Evolutionary conservation across 768 basidiomycete species (phyloP).

Genomic region (Hygrocybe punicea): DNA sequence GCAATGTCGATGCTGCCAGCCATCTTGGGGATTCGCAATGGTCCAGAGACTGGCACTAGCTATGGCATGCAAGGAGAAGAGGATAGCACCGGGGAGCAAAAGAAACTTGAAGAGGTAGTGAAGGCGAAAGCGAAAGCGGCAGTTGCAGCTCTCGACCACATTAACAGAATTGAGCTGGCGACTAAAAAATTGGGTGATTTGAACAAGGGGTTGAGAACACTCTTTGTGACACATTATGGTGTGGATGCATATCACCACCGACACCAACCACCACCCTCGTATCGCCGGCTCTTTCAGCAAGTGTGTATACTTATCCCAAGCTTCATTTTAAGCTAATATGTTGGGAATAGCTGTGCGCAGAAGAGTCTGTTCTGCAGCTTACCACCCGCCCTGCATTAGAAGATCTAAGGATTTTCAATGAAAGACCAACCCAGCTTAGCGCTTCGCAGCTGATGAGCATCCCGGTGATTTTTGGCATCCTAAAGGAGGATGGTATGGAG

Average conservation of each 20-base stretch:
- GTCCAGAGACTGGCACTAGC: background rate
- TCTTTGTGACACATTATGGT: background rate
- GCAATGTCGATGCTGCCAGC: background rate
- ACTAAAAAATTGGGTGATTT: background rate
- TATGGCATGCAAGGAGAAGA: no score
- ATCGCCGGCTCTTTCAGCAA: background rate
- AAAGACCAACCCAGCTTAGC: background rate
- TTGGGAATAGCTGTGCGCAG: background rate
- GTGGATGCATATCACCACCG: background rate
- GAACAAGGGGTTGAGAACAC: background rate
- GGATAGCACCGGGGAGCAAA: no score
- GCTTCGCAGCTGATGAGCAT: background rate
- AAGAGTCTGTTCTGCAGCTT: slow-evolving; percentile 3
- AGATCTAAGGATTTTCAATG: background rate
- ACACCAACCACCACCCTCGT: background rate
- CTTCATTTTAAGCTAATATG: background rate
- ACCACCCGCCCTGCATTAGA: background rate
- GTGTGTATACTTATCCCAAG: background rate
- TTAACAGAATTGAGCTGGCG: background rate
- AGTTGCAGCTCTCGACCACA: background rate
- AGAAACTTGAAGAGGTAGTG: background rate
- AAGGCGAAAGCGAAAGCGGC: background rate
- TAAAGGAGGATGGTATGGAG: background rate
- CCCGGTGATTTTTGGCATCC: background rate
- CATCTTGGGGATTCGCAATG: background rate